phyloP scores from a whole-genome alignment of 305 asterid genomes.

The Striga hermonthica region DNA sequence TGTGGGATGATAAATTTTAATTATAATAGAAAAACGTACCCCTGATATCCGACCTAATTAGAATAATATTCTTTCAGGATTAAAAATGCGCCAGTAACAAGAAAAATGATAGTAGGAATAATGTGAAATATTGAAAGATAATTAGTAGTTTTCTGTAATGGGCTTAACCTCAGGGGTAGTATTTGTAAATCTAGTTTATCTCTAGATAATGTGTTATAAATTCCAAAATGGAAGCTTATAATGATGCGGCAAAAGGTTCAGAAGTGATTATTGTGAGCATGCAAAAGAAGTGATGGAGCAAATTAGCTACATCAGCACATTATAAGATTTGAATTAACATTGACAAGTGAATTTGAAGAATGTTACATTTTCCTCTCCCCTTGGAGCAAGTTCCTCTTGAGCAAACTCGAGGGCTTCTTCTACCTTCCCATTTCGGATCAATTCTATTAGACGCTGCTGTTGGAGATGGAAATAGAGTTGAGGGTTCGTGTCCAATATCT shows the following conservation, averaged over 20 bases:
- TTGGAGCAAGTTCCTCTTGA: conserved; percentile 89
- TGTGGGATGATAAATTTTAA: no score
- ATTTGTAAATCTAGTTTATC: no score
- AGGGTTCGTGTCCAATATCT: conserved; percentile 85
- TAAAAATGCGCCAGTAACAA: no score
- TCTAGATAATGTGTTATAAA: background rate
- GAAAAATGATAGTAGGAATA: no score
- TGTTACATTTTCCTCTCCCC: conserved; percentile 82
- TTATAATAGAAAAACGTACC: no score
- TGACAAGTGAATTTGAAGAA: conserved; percentile 21
- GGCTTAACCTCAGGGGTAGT: no score
- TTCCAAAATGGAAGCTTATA: background rate
- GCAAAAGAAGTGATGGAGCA: background rate
- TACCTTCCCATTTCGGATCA: conserved; percentile 74
- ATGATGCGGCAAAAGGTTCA: no score
- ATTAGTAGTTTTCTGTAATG: no score
- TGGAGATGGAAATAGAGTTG: conserved; percentile 83
- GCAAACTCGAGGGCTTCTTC: conserved; percentile 90
- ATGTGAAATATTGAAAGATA: no score
- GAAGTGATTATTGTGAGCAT: no score
- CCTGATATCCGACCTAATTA: no score
- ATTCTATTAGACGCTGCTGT: conserved; percentile 76
- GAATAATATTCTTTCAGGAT: no score
- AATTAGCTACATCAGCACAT: background rate
- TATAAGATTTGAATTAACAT: conserved; percentile 1